Evolutionary conservation across 1,139 yeast genomes (phyloP).

Genomic region (Debaryomyces nepalensis): DNA sequence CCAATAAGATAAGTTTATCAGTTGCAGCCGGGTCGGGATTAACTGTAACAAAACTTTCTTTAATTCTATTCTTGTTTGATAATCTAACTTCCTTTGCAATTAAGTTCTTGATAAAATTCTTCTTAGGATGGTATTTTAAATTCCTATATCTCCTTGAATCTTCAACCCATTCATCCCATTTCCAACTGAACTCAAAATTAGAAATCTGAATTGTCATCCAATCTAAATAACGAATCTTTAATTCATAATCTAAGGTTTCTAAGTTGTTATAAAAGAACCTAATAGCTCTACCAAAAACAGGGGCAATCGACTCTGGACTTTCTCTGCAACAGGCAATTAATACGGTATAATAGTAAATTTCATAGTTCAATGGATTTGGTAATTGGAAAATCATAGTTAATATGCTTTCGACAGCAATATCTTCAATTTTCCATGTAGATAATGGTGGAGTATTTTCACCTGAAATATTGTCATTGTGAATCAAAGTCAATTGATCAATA

Average conservation of each 20-base stretch:
- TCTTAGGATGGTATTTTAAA: constrained; percentile 68
- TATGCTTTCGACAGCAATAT: constrained; percentile 82
- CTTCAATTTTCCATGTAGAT: constrained; percentile 91
- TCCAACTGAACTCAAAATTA: constrained; percentile 95
- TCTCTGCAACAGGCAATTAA: constrained; percentile 85
- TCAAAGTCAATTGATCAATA: constrained; percentile 63
- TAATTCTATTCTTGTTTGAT: constrained; percentile 69
- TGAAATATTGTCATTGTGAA: constrained; percentile 41
- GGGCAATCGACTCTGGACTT: constrained; percentile 91
- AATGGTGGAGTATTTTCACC: constrained; percentile 51
- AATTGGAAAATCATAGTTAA: constrained; percentile 77
- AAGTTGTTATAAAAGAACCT: constrained; percentile 77
- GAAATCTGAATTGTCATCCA: constrained; percentile 96
- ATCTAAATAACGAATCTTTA: constrained; percentile 73
- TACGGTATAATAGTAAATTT: constrained; percentile 83
- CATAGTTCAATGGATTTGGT: constrained; percentile 68
- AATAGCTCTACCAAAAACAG: constrained; percentile 92
- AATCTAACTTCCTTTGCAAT: constrained; percentile 84
- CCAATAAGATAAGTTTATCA: constrained; percentile 34
- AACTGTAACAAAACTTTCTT: constrained; percentile 69
- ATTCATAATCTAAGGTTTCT: constrained; percentile 73
- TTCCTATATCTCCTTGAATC: constrained; percentile 47
- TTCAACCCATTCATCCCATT: constrained; percentile 93
- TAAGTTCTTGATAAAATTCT: constrained; percentile 74
- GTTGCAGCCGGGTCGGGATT: constrained; percentile 29